Base-by-base conservation (phyloP, 2,329 filamentous ascomycete species). In the Cercospora janseana region DNA sequence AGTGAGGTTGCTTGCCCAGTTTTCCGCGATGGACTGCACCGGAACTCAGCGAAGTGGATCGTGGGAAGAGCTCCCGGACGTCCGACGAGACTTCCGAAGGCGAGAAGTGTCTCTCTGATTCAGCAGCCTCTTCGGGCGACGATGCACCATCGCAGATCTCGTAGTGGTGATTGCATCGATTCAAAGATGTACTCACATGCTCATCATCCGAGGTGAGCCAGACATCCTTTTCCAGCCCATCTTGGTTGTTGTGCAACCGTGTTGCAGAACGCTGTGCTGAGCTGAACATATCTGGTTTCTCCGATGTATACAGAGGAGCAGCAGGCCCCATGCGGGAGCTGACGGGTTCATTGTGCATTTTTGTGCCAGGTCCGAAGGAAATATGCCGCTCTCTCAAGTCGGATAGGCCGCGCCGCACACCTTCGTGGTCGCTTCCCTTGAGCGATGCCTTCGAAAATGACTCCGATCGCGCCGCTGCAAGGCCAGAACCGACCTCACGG, bases 201-300 rank as follows among this genome's bases (percentile, higher is more conserved):
- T 66, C 62, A 1, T 58, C 56, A 7, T 62, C 59, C 6, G 62
- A 62, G 0, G 65, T 68, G 16, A 66, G 55, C 65, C 65, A 68
- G 18, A 59, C 51, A 24, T 61, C 52, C 16, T 41, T 24, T 7
- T 58, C 55, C 12, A 18, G 6, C 15, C 6, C 24, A 21, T 21
- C 20, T 15, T n/a, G 7, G 5, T 16, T n/a, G 23, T 37, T 10
- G 3, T 9, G 4, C 23, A 9, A 8, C 13, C 16, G 9, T 18
- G 16, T 12, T 21, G 24, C 34, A 10, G 8, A 10, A 10, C 34
- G 4, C 2, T 23, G 20, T n/a, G 12, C 20, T 21, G 20, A 20
- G 20, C 24, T 41, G 21, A n/a, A 20, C 27, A 12, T 8, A n/a
- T 6, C 35, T 24, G 26, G 16, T 9, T n/a, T 12, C 20, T 6